A percentile compares a stretch with the other conserved stretches of the same genome.
Conservation (phyloP, 257 asterid genomes). For the Solanum sitiens region DNA sequence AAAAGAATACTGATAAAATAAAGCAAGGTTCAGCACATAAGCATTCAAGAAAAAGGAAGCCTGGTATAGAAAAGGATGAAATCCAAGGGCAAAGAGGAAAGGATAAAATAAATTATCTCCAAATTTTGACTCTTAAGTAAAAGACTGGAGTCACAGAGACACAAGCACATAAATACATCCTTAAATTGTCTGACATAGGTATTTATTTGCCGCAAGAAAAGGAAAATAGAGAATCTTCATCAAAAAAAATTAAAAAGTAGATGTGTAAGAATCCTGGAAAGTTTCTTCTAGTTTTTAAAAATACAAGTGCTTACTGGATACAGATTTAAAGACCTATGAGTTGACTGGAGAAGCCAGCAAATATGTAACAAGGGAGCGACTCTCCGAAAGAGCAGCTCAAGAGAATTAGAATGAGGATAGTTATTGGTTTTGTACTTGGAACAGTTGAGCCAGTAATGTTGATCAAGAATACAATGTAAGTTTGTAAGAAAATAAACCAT, state of each 20-base stretch:
- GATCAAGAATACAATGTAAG: background rate
- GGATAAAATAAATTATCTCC: background rate
- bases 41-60: background rate
- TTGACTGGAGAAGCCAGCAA: background rate
- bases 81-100: background rate
- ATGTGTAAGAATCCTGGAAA: background rate
- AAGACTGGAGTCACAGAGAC: background rate
- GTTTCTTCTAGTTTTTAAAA: background rate
- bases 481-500: background rate
- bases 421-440: background rate
- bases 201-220: background rate
- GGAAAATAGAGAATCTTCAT: background rate
- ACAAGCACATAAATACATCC: background rate
- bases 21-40: background rate
- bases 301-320: background rate
- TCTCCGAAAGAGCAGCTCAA: background rate
- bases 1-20: constrained; percentile 15
- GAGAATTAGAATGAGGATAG: background rate
- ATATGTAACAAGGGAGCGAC: background rate
- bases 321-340: background rate
- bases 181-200: background rate
- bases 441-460: background rate
- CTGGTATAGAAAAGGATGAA: background rate
- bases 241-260: background rate
- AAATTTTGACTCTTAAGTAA: background rate